Base-by-base conservation (phyloP, 495 filamentous ascomycete genomes). In the Aspergillus taichungensis region DNA sequence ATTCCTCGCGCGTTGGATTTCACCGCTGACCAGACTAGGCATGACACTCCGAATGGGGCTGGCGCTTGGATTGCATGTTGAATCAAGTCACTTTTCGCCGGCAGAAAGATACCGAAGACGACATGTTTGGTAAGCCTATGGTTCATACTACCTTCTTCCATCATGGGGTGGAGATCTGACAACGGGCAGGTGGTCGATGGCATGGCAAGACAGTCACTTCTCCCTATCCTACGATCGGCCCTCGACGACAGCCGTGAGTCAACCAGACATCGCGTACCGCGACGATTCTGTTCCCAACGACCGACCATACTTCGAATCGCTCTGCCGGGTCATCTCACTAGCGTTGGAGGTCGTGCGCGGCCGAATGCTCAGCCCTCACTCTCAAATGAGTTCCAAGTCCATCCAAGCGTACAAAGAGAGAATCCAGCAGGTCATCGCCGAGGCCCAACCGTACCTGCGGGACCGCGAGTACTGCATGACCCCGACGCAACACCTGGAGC, bases 181-280 rank as follows among this genome's bases (percentile, higher is more conserved):
- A 5, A 33, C 13, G 1, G 7, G 1, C 32, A 71, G 70, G 70
- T 82, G 78, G 77, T 75, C 73, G 2, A 69, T 82, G 56, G 66
- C 78, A 11, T 82, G 78, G 78, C 78, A 80, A 52, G 78, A 82
- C 47, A 76, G 73, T 46, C 68, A 80, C 34, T 71, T 82, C 13
- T 79, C 73, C 6, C 69, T 82, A 6, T 77, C 75, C 10, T 82
- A 79, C 47, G 78, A 82, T 50, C 59, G 78, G 12, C 73, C 72
- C 7, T 75, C 75, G 6, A 72, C 73, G 6, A 75, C 72, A 1
- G 69, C 71, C 2, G 70, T 72, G 2, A 65, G 67, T 37, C 70
- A 73, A 38, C 66, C 68, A 7, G 64, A 70, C 18, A 72, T 77
- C 41, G 71, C 74, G 3, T 66, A 70, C 24, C 61, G 50, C 11